Conservation (phyloP, 2,329 filamentous ascomycete genomes). For the Fusarium avenaceum region DNA sequence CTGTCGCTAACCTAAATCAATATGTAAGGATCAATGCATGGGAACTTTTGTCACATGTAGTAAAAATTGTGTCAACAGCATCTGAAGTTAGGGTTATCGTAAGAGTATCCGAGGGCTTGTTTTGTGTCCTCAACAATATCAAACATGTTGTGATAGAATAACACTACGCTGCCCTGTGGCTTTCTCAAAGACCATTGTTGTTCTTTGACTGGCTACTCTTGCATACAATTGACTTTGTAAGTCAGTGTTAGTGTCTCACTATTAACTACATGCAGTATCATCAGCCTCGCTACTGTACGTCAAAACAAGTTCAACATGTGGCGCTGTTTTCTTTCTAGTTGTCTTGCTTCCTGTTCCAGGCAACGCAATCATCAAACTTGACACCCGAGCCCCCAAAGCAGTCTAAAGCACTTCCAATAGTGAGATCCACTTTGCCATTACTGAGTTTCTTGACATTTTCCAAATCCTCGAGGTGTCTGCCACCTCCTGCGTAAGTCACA, state of each 20-base stretch:
- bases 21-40: not conserved
- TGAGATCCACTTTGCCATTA: constrained; percentile 86
- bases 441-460: constrained; percentile 85
- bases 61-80: not conserved
- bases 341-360: constrained; percentile 78
- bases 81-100: not conserved
- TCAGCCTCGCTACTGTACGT: not conserved
- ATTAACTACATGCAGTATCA: not conserved
- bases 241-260: too few relatives aligned
- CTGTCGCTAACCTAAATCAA: not conserved
- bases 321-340: constrained; percentile 28
- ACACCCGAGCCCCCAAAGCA: constrained; percentile 93
- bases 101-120: not conserved
- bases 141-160: not conserved
- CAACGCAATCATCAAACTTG: constrained; percentile 87
- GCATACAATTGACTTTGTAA: too few relatives aligned
- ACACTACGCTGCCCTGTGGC: not conserved
- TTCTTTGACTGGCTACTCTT: not conserved
- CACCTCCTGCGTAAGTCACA: constrained; percentile 97
- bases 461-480: constrained; percentile 83
- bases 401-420: constrained; percentile 95
- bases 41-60: not conserved
- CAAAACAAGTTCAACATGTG: not conserved
- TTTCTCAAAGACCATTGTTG: not conserved
- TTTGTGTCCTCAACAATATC: not conserved